phyloP scores from a whole-genome alignment of 1,139 yeast genomes.

The Blastobotrys proliferans region DNA sequence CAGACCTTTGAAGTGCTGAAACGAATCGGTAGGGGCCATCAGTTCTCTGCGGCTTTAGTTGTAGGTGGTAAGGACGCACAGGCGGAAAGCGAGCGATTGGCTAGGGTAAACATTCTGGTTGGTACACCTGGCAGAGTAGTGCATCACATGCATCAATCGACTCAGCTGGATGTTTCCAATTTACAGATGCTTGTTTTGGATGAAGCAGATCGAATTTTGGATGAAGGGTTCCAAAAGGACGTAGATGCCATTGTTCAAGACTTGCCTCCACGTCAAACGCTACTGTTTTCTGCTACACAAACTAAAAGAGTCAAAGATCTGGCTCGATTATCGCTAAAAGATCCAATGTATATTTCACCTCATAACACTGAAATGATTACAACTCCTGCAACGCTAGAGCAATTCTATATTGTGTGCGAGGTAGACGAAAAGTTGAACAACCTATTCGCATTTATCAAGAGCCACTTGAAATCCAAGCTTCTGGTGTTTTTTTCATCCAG shows the following conservation, averaged over 20 bases:
- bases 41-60: conserved; percentile 88
- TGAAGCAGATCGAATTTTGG: conserved; percentile 94
- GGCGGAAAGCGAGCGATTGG: conserved; percentile 80
- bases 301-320: conserved; percentile 81
- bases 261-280: conserved; percentile 90
- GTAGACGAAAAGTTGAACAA: conserved; percentile 80
- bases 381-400: conserved; percentile 86
- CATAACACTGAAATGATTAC: conserved; percentile 44
- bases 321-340: conserved; percentile 80
- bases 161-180: conserved; percentile 75
- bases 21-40: conserved; percentile 74
- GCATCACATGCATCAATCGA: conserved; percentile 93
- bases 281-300: conserved; percentile 84
- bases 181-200: conserved; percentile 81
- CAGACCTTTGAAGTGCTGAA: conserved; percentile 89
- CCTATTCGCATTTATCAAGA: conserved; percentile 82
- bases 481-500: conserved; percentile 88
- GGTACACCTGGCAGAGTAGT: conserved; percentile 96
- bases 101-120: conserved; percentile 77
- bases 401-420: conserved; percentile 67
- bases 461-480: conserved; percentile 81
- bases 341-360: conserved; percentile 63
- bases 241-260: conserved; percentile 81
- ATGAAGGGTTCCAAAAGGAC: conserved; percentile 92
- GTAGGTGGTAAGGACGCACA: conserved; percentile 95